Base-by-base conservation (phyloP, 345 rosid species). In the Euphorbia pulcherrima region DNA sequence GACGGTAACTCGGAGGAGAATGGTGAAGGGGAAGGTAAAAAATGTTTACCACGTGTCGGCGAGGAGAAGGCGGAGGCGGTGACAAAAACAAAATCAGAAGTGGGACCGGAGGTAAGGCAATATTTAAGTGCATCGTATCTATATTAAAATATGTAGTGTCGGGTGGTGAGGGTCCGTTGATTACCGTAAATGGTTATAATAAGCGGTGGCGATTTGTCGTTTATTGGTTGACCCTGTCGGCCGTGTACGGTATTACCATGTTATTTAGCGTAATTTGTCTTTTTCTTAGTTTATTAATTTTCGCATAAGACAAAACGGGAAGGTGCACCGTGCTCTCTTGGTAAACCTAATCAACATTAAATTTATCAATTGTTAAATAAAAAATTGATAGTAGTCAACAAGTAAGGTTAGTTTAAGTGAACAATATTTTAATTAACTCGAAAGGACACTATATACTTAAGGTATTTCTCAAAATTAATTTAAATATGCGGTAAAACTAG, bases 21-120 rank as follows among this genome's bases (percentile, higher is more conserved):
- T n/a, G 65, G 24, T 18, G 59, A 48, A 14, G 60, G 55, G 23
- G 13, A 1, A 55, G 67, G 75, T 58, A 62, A 79, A 68, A 65
- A 62, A 28, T n/a, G 3, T 55, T 81, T 62, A 82, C 89, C 68
- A 33, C 51, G 75, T 72, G 97, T 80, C 88, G 84, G 87, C 80
- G 77, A 78, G 71, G 85, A 82, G 40, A 54, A 78, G 6, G 28
- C 16, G 82, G 74, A 73, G 71, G 47, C 70, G 68, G 60, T 80
- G 30, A 63, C 74, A 40, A 50, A 41, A 55, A 67, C 41, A 60
- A 70, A 81, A 65, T 44, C 74, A 41, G 39, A 54, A 35, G 76
- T 69, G 83, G 89, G 85, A 24, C 87, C 80, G 69, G 66, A 84
- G 90, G 91, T 92, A 50, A 79, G 84, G 28, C 65, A 57, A 68